A percentile compares a stretch with the other conserved stretches of the same genome.
These are phyloP conservation scores for Colletotrichum cordylinicola DNA, from an alignment of 2,329 filamentous ascomycete species.

Conservation along the genomic window DNA sequence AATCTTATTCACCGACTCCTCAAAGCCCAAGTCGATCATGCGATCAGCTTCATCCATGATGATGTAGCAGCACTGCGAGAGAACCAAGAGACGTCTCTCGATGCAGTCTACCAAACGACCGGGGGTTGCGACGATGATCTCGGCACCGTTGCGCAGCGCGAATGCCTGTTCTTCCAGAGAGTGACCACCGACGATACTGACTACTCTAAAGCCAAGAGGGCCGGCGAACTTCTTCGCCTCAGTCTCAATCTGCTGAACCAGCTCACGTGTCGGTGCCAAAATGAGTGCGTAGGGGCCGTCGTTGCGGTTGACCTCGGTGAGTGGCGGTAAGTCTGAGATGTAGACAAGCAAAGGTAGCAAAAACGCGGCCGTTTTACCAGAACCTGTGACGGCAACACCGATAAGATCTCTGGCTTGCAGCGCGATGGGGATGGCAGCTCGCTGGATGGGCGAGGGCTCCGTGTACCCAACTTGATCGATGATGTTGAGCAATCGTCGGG, in stretches of 20 bases:
- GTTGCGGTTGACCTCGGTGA: slow-evolving; percentile 86
- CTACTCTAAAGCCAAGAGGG: slow-evolving; percentile 90
- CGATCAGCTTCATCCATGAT: slow-evolving; percentile 99
- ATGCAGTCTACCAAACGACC: slow-evolving; percentile 97
- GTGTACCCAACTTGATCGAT: slow-evolving; percentile 86
- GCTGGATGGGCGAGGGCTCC: slow-evolving; percentile 90
- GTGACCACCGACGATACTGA: slow-evolving; percentile 98
- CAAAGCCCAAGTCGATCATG: slow-evolving; percentile 98
- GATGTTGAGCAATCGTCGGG: slow-evolving; percentile 78
- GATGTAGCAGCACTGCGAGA: slow-evolving; percentile 96
- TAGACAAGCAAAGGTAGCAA: slow-evolving; percentile 91
- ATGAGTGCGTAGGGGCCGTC: slow-evolving; percentile 98
- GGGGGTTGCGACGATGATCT: slow-evolving; percentile 98
- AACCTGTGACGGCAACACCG: slow-evolving; percentile 96
- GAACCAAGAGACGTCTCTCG: slow-evolving; percentile 87
- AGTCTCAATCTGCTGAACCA: slow-evolving; percentile 96
- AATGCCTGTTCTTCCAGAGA: slow-evolving; percentile 92
- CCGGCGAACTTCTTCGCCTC: slow-evolving; percentile 92
- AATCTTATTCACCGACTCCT: slow-evolving; percentile 97
- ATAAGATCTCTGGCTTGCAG: slow-evolving; percentile 94
- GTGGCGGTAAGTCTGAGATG: slow-evolving; percentile 85
- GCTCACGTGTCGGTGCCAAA: slow-evolving; percentile 92
- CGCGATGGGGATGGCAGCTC: slow-evolving; percentile 94
- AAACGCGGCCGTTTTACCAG: slow-evolving; percentile 97
- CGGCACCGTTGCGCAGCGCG: slow-evolving; percentile 87